Conservation (phyloP, 129 eudicot species). For the Flaveria trinervia region DNA sequence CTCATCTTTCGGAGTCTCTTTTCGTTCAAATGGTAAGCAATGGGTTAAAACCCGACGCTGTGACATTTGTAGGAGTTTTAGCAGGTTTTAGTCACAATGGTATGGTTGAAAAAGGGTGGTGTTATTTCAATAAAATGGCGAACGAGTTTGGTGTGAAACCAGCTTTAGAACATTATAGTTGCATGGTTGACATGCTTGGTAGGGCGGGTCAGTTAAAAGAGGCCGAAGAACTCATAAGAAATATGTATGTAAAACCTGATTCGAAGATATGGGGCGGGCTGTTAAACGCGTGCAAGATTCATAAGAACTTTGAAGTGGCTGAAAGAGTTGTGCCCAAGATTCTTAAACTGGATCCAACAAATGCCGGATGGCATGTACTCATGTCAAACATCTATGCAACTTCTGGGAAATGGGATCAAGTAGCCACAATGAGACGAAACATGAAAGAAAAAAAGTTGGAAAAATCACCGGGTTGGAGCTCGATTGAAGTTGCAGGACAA, state of each 20-base stretch:
- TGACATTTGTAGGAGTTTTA: conserved; percentile 49
- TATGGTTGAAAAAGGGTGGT: conserved; percentile 54
- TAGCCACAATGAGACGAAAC: conserved; percentile 43
- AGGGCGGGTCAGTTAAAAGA: conserved; percentile 53
- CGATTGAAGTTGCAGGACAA: conserved; percentile 47
- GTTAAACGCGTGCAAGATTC: conserved; percentile 56
- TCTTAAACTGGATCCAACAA: conserved; percentile 28
- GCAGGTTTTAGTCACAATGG: conserved; percentile 68
- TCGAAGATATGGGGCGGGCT: conserved; percentile 59
- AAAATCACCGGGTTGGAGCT: conserved; percentile 63
- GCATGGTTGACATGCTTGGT: conserved; percentile 64
- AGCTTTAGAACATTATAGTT: conserved; percentile 54
- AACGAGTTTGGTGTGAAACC: conserved; percentile 42
- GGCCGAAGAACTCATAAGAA: conserved; percentile 49
- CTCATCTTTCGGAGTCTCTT: conserved; percentile 44
- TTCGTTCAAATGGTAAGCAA: conserved; percentile 49
- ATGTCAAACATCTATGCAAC: conserved; percentile 60
- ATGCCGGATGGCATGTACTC: conserved; percentile 54
- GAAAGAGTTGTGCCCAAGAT: conserved; percentile 21
- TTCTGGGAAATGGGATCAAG: conserved; percentile 49
- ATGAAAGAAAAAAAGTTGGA: conserved; percentile 52
- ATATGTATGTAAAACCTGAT: conserved; percentile 53
- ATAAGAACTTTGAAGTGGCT: conserved; percentile 52
- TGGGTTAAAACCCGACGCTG: conserved; percentile 51
- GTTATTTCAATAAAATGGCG: conserved; percentile 42